Evolutionary conservation across 164 flowering plant species (phyloP), one percentile per base, ranked within the genome.

Genomic region (Berberis thunbergii): DNA sequence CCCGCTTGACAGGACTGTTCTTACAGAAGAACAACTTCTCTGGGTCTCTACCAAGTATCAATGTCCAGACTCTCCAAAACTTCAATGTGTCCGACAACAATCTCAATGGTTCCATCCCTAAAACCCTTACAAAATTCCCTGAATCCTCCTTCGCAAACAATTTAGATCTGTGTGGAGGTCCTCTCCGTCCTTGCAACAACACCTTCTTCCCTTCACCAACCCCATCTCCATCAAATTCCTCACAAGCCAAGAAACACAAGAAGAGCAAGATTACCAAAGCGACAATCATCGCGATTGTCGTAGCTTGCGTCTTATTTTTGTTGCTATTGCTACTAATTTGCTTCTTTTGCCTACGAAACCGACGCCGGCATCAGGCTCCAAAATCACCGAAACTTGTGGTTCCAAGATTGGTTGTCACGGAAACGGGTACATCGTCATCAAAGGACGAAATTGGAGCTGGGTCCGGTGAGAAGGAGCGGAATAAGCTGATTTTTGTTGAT

Each of bases 91-190:
- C 92, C 0, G 69, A 84, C 69, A 92, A 92, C 79, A 72, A 69
- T 0, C 77, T 92, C 61, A 86, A 80, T 62, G 98, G 98, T 6
- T 85, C 96, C 11, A 82, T 92, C 26, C 98, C 98, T 0, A 7
- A 13, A 1, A 48, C 77, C 1, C 72, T 92, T 0, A 4, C 67
- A 3, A 70, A 64, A 45, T 92, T 87, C 67, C 75, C 82, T 1
- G 70, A 65, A 0, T 62, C 82, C 0, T 68, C 97, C 0, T 93
- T 93, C 65, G 38, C 82, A n/a, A 89, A 87, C 0, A 93, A 93
- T 69, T 6, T 78, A 10, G 66, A 76, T 67, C 85, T 93, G 52
- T 93, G 98, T 66, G 98, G 97, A 8, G 62, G 43, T 0, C 98
- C 98, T 13, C 64, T 93, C 52, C 64, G 62, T 0, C 69, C 83